Evolutionary conservation across 768 basidiomycete species (phyloP).

Genomic region (Coprinopsis strossmayeri): DNA sequence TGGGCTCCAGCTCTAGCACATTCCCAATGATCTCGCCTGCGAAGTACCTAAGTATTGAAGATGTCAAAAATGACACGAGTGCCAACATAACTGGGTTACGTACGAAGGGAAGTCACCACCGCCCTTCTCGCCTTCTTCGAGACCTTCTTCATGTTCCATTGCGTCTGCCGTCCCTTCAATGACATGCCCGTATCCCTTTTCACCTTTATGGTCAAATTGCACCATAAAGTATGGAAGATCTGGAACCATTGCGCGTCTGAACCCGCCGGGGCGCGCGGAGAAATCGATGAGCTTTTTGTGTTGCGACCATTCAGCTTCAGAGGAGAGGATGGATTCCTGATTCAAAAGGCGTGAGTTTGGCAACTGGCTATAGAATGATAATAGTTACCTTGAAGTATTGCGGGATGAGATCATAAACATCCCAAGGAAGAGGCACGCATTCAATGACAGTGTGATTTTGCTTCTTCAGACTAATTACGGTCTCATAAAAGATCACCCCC

Average conservation of each 20-base stretch:
- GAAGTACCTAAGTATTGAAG: slow-evolving; percentile 65
- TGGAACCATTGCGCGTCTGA: slow-evolving; percentile 91
- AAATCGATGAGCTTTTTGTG: slow-evolving; percentile 98
- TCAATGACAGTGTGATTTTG: slow-evolving; percentile 94
- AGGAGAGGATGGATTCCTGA: slow-evolving; percentile 88
- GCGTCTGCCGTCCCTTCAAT: slow-evolving; percentile 84
- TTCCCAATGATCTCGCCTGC: slow-evolving; percentile 94
- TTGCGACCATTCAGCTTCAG: slow-evolving; percentile 96
- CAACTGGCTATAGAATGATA: neutral
- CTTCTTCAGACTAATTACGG: slow-evolving; percentile 76
- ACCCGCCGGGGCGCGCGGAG: slow-evolving; percentile 82
- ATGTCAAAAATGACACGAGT: neutral
- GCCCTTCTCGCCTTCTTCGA: slow-evolving; percentile 85
- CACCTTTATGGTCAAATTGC: slow-evolving; percentile 96
- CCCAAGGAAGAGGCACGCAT: slow-evolving; percentile 89
- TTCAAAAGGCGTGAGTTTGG: neutral
- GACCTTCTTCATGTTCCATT: slow-evolving; percentile 53
- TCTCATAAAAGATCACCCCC: slow-evolving; percentile 94
- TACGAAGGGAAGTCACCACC: slow-evolving; percentile 88
- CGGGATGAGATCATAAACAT: slow-evolving; percentile 78
- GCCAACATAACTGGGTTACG: slow-evolving; percentile 20
- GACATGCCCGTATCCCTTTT: slow-evolving; percentile 97
- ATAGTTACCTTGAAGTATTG: slow-evolving; percentile 80
- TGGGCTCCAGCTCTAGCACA: slow-evolving; percentile 78
- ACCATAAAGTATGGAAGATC: slow-evolving; percentile 99